A percentile compares a stretch with the other conserved stretches of the same genome.
phyloP scores from a whole-genome alignment of 129 eudicot species.

The Helichrysum umbraculigerum region DNA sequence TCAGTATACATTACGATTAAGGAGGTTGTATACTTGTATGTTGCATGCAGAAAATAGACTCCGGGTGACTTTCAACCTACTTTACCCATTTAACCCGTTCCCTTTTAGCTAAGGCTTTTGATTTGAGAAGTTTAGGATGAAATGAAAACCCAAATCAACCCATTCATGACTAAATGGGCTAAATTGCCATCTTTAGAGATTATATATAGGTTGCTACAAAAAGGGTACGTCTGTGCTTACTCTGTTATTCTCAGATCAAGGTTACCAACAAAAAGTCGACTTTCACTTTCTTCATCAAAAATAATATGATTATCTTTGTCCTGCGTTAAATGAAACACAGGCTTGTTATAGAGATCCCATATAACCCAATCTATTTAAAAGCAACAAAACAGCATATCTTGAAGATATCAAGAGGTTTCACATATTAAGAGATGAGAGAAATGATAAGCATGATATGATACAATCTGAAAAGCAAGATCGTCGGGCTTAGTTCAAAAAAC shows the following conservation, averaged over 20 bases:
- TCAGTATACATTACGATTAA: too few species aligned
- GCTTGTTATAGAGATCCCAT: slow-evolving; percentile 1
- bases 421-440: background rate
- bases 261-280: slow-evolving; percentile 69
- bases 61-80: background rate
- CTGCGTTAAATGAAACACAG: background rate
- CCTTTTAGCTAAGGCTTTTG: background rate
- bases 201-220: background rate
- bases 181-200: background rate
- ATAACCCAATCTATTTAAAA: background rate
- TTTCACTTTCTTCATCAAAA: slow-evolving; percentile 50
- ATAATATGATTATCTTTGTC: slow-evolving; percentile 39
- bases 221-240: slow-evolving; percentile 35
- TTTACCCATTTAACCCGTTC: background rate
- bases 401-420: background rate
- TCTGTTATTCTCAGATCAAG: slow-evolving; percentile 75
- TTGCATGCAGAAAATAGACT: background rate
- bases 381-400: background rate
- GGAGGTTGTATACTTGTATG: too few species aligned
- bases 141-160: background rate
- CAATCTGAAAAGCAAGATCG: background rate
- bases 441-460: slow-evolving; percentile 2
- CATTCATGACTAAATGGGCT: background rate
- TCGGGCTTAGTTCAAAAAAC: background rate
- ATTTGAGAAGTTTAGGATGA: background rate